Percentiles rank a stretch among this genome's conserved stretches.
Conservation (phyloP, 495 filamentous ascomycete genomes). For the Pyronema omphalodes region DNA sequence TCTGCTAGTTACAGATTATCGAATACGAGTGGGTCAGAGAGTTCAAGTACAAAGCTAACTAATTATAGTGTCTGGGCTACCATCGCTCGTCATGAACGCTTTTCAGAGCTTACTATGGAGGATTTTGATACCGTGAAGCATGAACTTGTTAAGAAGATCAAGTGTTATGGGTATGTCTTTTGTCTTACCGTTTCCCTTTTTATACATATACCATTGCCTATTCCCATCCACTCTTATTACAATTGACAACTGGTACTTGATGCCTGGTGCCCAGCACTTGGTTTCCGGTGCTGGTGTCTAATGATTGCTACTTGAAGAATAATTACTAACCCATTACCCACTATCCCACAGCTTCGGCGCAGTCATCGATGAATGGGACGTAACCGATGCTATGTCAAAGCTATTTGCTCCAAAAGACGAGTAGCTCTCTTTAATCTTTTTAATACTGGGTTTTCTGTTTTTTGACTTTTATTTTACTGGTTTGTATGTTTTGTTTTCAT, state of each 20-base stretch:
- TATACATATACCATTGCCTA: not conserved
- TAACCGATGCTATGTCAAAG: conserved; percentile 63
- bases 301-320: no score
- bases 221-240: not conserved
- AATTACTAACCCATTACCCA: no score
- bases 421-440: not conserved
- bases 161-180: conserved; percentile 74
- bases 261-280: no score
- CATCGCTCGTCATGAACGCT: conserved; percentile 51
- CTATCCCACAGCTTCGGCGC: conserved; percentile 66
- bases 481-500: no score
- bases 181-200: conserved; percentile 10
- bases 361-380: conserved; percentile 80
- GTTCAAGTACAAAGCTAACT: not conserved
- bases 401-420: conserved; percentile 12
- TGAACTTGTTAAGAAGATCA: conserved; percentile 57
- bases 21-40: not conserved
- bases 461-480: no score
- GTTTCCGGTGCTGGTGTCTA: no score
- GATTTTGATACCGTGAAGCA: conserved; percentile 59
- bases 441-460: no score
- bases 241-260: no score
- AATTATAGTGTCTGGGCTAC: conserved; percentile 48
- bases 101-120: conserved; percentile 40
- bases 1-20: no score